Percentiles rank a stretch among this genome's conserved stretches.
Conservation (phyloP, 1,284 basidiomycete species). For the Malassezia furfur region DNA sequence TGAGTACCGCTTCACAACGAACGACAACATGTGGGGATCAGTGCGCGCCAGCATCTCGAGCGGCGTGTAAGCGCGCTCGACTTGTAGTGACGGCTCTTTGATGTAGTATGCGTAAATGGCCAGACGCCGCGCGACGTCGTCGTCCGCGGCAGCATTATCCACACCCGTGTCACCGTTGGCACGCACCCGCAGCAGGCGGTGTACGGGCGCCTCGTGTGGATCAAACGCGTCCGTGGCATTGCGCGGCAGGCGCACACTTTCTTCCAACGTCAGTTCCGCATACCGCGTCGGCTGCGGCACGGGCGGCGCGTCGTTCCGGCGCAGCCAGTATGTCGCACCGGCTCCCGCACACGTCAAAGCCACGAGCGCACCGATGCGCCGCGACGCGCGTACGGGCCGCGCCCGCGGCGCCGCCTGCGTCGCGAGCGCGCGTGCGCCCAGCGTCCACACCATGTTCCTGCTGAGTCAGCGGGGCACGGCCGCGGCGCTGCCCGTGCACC, state of each 20-base stretch:
- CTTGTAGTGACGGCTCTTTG: conserved; percentile 18
- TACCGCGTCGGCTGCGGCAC: neutral
- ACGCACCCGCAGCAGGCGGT: conserved; percentile 1
- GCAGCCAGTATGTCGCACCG: no score
- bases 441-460: no score
- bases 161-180: neutral
- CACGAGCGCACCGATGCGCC: no score
- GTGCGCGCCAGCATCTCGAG: neutral
- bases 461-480: neutral
- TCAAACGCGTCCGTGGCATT: neutral
- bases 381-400: no score
- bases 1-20: conserved; percentile 17
- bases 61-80: conserved; percentile 20
- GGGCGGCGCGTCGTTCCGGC: no score
- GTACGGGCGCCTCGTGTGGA: neutral
- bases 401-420: neutral
- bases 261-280: neutral
- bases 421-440: neutral
- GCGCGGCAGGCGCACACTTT: neutral
- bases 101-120: conserved; percentile 14
- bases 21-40: neutral
- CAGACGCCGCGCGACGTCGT: neutral
- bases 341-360: no score
- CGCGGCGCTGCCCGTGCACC: neutral
- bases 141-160: no score